A percentile compares a stretch with the other conserved stretches of the same genome.
Evolutionary conservation across 495 filamentous ascomycete species (phyloP).

Genomic region (Lineolata rhizophorae): DNA sequence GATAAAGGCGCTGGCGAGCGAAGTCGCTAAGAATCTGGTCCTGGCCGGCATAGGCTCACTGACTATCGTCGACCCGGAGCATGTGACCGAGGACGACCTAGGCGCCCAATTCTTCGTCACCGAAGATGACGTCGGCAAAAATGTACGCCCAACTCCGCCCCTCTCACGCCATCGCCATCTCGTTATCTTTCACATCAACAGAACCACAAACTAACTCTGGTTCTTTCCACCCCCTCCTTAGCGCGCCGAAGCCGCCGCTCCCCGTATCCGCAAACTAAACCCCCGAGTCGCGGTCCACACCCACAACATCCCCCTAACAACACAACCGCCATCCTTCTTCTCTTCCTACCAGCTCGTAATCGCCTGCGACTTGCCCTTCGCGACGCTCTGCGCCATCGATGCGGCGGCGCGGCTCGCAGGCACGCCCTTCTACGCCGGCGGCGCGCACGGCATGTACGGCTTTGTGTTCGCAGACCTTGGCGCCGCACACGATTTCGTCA

Average conservation of each 20-base stretch:
- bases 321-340: constrained; percentile 46
- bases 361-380: constrained; percentile 67
- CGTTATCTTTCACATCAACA: constrained; percentile 1
- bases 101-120: constrained; percentile 76
- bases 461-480: constrained; percentile 89
- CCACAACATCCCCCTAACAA: constrained; percentile 39
- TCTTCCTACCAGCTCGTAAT: constrained; percentile 65
- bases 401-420: constrained; percentile 51
- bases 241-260: constrained; percentile 67
- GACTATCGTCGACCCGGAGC: constrained; percentile 66
- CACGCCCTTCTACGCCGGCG: constrained; percentile 72
- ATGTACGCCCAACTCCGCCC: constrained; percentile 26
- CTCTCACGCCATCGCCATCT: background rate
- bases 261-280: constrained; percentile 63
- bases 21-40: constrained; percentile 95
- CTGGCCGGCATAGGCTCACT: constrained; percentile 80
- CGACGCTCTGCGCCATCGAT: constrained; percentile 55
- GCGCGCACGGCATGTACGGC: constrained; percentile 76
- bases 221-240: constrained; percentile 8
- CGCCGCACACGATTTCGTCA: constrained; percentile 64
- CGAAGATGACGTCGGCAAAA: constrained; percentile 50
- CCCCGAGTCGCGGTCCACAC: constrained; percentile 62
- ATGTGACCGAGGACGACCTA: constrained; percentile 60
- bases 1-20: constrained; percentile 76
- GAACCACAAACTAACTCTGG: background rate